Conservation (phyloP, 2,329 filamentous ascomycete genomes). For the Karstenula rhodostoma region DNA sequence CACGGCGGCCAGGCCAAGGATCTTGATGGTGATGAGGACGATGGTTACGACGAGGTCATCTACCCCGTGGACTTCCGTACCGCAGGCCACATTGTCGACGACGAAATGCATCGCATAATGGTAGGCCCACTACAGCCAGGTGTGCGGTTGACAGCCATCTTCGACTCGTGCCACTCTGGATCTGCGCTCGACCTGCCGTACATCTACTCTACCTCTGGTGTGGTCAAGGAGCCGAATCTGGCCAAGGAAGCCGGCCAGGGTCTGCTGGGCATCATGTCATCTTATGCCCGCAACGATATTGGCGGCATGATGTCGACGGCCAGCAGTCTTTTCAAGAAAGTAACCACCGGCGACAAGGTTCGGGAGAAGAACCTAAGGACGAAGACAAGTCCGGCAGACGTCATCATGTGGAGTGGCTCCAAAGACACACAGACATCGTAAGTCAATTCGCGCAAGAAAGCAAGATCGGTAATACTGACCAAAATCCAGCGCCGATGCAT, state of each 20-base stretch:
- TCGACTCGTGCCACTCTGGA: conserved; percentile 82
- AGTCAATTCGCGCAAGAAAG: conserved; percentile 50
- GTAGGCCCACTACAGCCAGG: conserved; percentile 81
- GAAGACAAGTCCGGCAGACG: conserved; percentile 92
- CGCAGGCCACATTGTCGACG: conserved; percentile 82
- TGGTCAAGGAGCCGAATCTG: conserved; percentile 82
- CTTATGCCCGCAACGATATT: conserved; percentile 85
- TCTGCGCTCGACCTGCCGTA: conserved; percentile 81
- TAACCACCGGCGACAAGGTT: conserved; percentile 78
- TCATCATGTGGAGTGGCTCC: conserved; percentile 97
- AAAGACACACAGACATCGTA: conserved; percentile 95
- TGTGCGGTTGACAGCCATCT: conserved; percentile 83
- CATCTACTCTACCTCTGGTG: conserved; percentile 80
- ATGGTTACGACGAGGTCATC: conserved; percentile 84
- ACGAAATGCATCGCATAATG: conserved; percentile 82
- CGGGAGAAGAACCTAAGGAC: conserved; percentile 84
- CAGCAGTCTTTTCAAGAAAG: conserved; percentile 88
- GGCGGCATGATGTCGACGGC: conserved; percentile 80
- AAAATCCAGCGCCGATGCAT: conserved; percentile 79
- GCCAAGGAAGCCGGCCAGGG: conserved; percentile 81
- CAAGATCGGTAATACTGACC: conserved; percentile 10
- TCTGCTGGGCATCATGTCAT: conserved; percentile 73
- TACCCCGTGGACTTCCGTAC: conserved; percentile 83
- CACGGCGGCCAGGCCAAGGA: conserved; percentile 85
- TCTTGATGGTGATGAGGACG: conserved; percentile 79